Percentiles rank a stretch among this genome's conserved stretches.
These are phyloP conservation scores for Mortierella sp. DNA, from an alignment of 371 early-diverging fungal genomes.

Conservation along the genomic window DNA sequence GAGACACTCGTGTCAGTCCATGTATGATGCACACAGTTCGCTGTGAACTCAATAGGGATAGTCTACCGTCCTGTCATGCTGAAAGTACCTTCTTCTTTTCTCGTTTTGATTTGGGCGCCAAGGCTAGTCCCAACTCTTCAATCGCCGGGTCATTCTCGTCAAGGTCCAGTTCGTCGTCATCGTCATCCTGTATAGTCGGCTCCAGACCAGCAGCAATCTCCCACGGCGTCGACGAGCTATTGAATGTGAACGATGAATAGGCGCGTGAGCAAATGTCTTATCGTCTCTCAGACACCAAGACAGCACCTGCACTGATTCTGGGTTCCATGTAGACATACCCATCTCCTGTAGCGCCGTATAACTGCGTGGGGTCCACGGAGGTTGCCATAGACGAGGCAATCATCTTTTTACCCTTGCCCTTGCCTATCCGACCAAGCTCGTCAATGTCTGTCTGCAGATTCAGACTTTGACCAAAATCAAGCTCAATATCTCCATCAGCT, in stretches of 20 bases:
- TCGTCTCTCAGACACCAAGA: too few species aligned
- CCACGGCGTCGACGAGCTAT: slow-evolving; percentile 12
- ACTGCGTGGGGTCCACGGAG: slow-evolving; percentile 27
- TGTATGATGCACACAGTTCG: too few species aligned
- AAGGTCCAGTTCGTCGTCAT: slow-evolving; percentile 37
- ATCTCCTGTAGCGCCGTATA: slow-evolving; percentile 25
- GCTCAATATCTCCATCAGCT: slow-evolving; percentile 14
- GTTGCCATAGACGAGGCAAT: slow-evolving; percentile 20
- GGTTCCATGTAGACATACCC: slow-evolving; percentile 17
- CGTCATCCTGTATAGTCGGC: slow-evolving; percentile 25
- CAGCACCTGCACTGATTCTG: too few species aligned
- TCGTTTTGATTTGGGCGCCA: slow-evolving; percentile 35
- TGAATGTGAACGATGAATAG: background rate
- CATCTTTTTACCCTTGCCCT: slow-evolving; percentile 20
- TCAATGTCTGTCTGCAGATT: slow-evolving; percentile 22
- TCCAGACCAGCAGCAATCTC: slow-evolving; percentile 22
- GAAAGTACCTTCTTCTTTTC: slow-evolving; percentile 35
- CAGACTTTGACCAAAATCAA: slow-evolving; percentile 17
- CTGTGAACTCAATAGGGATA: background rate
- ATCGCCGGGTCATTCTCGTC: slow-evolving; percentile 43
- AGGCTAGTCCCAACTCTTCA: slow-evolving; percentile 50
- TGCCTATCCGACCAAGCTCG: background rate
- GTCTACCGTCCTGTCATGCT: background rate
- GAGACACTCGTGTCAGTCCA: background rate
- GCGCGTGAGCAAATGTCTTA: too few species aligned